Base-by-base conservation (phyloP, 352 stramenopile genomes). In the Phytophthora foliorum region DNA sequence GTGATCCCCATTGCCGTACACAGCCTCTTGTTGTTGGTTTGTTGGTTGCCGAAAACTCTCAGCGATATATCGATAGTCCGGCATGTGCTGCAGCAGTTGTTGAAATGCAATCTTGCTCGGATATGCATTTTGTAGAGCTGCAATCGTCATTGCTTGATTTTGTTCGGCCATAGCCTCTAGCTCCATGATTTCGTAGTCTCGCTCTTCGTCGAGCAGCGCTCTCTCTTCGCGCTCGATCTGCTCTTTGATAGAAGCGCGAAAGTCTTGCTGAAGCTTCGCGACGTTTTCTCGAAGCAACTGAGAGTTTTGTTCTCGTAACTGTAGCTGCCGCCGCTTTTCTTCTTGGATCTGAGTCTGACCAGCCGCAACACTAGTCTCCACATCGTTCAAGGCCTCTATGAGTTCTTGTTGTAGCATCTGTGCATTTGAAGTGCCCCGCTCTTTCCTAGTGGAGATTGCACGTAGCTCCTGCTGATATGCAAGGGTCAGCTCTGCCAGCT, bases 351-450 rank as follows among this genome's bases (percentile, higher is more conserved):
- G 72, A 25, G 60, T 9, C n/a, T 81, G 77, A 0, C 84, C 86
- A 16, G 70, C 57, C 2, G 67, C 56, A 27, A 91, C 81, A 24
- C 77, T 72, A 9, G 72, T 41, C 42, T 94, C 86, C 2, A 92
- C 70, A 22, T 83, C 74, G 16, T 88, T 89, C 8, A 92, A 67
- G 9, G 82, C 78, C 11, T 83, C 71, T 1, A 90, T 50, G 17
- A 92, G 78, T 48, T 91, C 86, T 27, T 68, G 58, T n/a, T 93
- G 79, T n/a, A 93, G 61, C 75, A 88, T 86, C 29, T 82, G 63
- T 0, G 84, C 77, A 39, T 90, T 88, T 7, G 81, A 90, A 2
- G 58, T 31, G 21, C 71, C 72, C 9, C 74, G 72, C 25, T 87
- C 64, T 52, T 79, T 72, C 21, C 77, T 67, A 14, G 68, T 76